Evolutionary conservation across 768 basidiomycete genomes (phyloP).

Genomic region (Termitomyces sp.): DNA sequence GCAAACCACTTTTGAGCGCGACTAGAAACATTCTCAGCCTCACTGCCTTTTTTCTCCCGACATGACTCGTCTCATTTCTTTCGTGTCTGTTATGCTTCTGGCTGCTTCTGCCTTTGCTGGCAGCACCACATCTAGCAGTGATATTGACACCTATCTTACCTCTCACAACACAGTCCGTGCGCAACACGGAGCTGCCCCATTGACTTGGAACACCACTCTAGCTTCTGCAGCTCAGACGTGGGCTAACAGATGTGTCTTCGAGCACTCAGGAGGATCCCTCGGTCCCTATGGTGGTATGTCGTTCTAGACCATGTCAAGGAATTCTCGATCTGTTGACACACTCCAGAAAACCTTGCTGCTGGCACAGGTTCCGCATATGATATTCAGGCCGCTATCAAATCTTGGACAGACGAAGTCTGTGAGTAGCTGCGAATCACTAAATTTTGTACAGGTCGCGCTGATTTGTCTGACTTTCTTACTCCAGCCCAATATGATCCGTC

Average conservation of each 20-base stretch:
- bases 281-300: slow-evolving; percentile 61
- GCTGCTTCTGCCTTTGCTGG: slow-evolving; percentile 36
- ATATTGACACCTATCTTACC: slow-evolving; percentile 52
- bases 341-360: slow-evolving; percentile 71
- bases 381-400: slow-evolving; percentile 49
- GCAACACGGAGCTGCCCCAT: slow-evolving; percentile 57
- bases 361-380: slow-evolving; percentile 55
- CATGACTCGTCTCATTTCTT: slow-evolving; percentile 36
- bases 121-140: slow-evolving; percentile 33
- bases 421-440: slow-evolving; percentile 26
- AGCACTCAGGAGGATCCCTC: slow-evolving; percentile 67
- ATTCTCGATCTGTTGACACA: background rate
- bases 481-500: slow-evolving; percentile 54
- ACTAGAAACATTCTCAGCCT: slow-evolving; percentile 1
- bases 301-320: background rate
- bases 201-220: slow-evolving; percentile 64
- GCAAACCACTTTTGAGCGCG: slow-evolving; percentile 8
- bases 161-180: slow-evolving; percentile 65
- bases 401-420: slow-evolving; percentile 72
- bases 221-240: slow-evolving; percentile 65
- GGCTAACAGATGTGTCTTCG: slow-evolving; percentile 65
- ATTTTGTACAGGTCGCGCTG: background rate
- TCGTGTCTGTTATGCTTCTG: slow-evolving; percentile 33
- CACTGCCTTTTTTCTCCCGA: slow-evolving; percentile 21
- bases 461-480: background rate